A percentile compares a stretch with the other conserved stretches of the same genome.
These are phyloP conservation scores for Phaeoacremonium minimum DNA, from an alignment of 2,329 filamentous ascomycete species.

Conservation along the genomic window DNA sequence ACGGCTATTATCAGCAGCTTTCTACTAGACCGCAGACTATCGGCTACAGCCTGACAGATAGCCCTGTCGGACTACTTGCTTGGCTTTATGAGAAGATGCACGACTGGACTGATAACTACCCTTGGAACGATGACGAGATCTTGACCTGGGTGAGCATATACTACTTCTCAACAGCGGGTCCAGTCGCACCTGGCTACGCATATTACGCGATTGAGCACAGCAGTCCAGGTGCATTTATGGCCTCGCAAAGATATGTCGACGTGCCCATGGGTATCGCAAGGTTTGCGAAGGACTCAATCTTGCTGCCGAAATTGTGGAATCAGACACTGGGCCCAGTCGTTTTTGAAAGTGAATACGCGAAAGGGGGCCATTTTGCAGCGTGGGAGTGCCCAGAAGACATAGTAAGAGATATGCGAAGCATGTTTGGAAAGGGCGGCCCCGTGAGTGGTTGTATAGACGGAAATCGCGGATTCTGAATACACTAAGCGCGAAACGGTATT, in stretches of 20 bases:
- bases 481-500: too few species aligned
- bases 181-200: slow-evolving; percentile 62
- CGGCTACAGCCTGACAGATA: slow-evolving; percentile 64
- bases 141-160: slow-evolving; percentile 73
- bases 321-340: slow-evolving; percentile 55
- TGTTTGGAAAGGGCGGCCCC: too few species aligned
- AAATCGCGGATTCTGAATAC: too few species aligned
- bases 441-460: too few species aligned
- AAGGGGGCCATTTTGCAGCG: slow-evolving; percentile 58
- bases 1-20: slow-evolving; percentile 56
- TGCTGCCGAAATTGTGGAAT: slow-evolving; percentile 51
- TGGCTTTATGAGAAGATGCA: slow-evolving; percentile 82
- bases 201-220: slow-evolving; percentile 65
- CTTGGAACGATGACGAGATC: slow-evolving; percentile 73
- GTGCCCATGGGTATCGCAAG: slow-evolving; percentile 15
- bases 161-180: slow-evolving; percentile 64
- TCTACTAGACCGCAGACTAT: slow-evolving; percentile 68
- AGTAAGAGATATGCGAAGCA: slow-evolving; percentile 46
- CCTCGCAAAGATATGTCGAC: background rate
- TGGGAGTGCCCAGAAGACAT: slow-evolving; percentile 55
- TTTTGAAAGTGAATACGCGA: slow-evolving; percentile 43
- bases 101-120: slow-evolving; percentile 69
- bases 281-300: slow-evolving; percentile 54
- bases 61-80: slow-evolving; percentile 63
- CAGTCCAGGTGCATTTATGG: background rate